Conservation (phyloP, 2,329 filamentous ascomycete species). For the Talaromyces sp. region DNA sequence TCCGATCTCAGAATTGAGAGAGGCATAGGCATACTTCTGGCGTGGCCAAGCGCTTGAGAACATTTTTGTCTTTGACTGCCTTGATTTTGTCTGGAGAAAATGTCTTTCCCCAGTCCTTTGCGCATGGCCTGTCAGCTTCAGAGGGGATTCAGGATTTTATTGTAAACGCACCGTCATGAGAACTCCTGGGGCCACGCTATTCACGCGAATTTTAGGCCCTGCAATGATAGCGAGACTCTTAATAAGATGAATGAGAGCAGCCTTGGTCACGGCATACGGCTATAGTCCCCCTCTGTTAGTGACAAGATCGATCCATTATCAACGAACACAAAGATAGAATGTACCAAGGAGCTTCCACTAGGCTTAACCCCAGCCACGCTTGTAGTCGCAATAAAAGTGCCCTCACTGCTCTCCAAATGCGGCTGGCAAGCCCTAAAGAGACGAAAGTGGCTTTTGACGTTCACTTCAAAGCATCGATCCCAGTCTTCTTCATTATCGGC, state of each 20-base stretch:
- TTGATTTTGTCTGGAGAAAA: not conserved
- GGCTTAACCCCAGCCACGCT: conserved; percentile 62
- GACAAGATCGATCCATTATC: not conserved
- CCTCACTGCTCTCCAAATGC: conserved; percentile 55
- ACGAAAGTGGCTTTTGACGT: conserved; percentile 62
- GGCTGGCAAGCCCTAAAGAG: conserved; percentile 55
- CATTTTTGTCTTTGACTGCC: not conserved
- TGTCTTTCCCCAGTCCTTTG: not conserved
- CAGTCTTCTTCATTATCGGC: conserved; percentile 52
- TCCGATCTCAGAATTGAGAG: not conserved
- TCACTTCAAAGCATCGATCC: conserved; percentile 59
- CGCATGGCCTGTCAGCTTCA: not conserved
- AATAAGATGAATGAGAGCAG: not conserved
- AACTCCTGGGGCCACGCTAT: not conserved
- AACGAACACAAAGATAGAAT: not conserved
- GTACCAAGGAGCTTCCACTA: conserved; percentile 55
- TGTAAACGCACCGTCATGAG: not conserved
- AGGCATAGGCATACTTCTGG: not conserved
- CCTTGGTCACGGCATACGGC: not conserved
- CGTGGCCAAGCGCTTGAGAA: not conserved
- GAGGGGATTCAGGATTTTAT: not conserved
- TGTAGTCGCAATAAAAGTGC: conserved; percentile 62
- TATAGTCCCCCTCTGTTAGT: not conserved
- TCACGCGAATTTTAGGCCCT: not conserved
- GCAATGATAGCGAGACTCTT: not conserved